phyloP scores from a whole-genome alignment of 2,329 filamentous ascomycete species.

The Pleoardoris graminearum region DNA sequence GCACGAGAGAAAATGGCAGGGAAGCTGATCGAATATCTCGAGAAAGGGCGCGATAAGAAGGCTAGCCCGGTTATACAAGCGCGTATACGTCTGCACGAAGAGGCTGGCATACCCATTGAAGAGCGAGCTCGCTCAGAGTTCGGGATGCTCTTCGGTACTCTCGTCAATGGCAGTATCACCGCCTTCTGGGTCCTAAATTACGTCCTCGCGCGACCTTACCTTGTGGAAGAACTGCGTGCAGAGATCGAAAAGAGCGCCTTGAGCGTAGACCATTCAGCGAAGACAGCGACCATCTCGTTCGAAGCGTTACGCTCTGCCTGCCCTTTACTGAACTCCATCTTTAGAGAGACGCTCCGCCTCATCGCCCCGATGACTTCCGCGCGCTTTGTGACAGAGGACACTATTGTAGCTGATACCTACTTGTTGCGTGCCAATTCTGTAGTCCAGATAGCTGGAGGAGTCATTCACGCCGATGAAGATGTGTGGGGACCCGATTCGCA shows the following conservation, averaged over 20 bases:
- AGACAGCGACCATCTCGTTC: slow-evolving; percentile 41
- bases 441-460: slow-evolving; percentile 51
- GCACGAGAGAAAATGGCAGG: slow-evolving; percentile 38
- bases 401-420: slow-evolving; percentile 47
- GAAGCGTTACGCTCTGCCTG: slow-evolving; percentile 44
- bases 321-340: slow-evolving; percentile 49
- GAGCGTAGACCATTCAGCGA: slow-evolving; percentile 1
- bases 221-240: slow-evolving; percentile 47
- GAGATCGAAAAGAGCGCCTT: slow-evolving; percentile 38
- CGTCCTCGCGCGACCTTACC: slow-evolving; percentile 46
- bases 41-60: slow-evolving; percentile 25
- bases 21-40: slow-evolving; percentile 33
- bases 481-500: slow-evolving; percentile 52
- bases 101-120: slow-evolving; percentile 20
- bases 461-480: slow-evolving; percentile 47
- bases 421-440: slow-evolving; percentile 50
- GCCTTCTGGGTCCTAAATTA: slow-evolving; percentile 53
- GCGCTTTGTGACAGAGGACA: slow-evolving; percentile 50
- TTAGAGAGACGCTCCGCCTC: slow-evolving; percentile 35
- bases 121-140: slow-evolving; percentile 28
- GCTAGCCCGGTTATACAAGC: slow-evolving; percentile 29
- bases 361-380: slow-evolving; percentile 45
- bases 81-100: slow-evolving; percentile 23
- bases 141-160: slow-evolving; percentile 37
- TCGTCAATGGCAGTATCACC: slow-evolving; percentile 50